Base-by-base conservation (phyloP, 441 rosid genomes). In the Eutrema salsugineum region DNA sequence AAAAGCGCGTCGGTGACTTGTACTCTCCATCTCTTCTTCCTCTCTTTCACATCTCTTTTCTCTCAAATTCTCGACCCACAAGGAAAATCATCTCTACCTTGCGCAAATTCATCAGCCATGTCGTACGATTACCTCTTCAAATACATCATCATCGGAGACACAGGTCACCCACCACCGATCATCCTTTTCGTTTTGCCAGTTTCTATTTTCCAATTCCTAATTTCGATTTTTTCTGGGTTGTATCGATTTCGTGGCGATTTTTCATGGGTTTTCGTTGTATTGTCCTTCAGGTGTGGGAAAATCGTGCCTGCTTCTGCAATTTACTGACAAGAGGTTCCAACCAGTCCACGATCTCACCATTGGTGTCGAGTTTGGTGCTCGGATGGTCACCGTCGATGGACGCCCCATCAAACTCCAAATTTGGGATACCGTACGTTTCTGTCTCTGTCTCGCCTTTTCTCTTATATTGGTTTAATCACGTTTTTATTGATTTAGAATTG, bases 131-230 rank as follows among this genome's bases (percentile, higher is more conserved):
- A 89, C 49, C 91, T 88, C 77, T 86, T 88, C 86, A 88, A 88
- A 85, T 88, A 87, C 88, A 87, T 88, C 42, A 88, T 86, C 91
- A 88, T 88, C 80, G 91, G 94, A 9, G 94, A 89, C 82, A 87
- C 94, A 42, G 91, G 94, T 89, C 39, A 46, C 14, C 38, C 32
- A 42, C 24, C 36, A 42, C 51, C 72, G 51, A 44, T 36, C 14
- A 20, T 24, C 1, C 35, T 8, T 20, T 43, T 5, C 7, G n/a
- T 12, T 6, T 53, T 5, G 9, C 42, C 11, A 33, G 27, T 33
- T 54, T 56, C 15, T 6, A 5, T 33, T 33, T 55, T 15, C 19
- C 15, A 17, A 5, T 38, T 39, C 20, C 22, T 0, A 6, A 33
- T 53, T 50, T 46, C 3, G 20, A 30, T 47, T 30, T 11, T 11